Evolutionary conservation across 208 protist species (phyloP), one percentile per base, ranked within the genome.

Genomic region (Leishmania gerbilli): DNA sequence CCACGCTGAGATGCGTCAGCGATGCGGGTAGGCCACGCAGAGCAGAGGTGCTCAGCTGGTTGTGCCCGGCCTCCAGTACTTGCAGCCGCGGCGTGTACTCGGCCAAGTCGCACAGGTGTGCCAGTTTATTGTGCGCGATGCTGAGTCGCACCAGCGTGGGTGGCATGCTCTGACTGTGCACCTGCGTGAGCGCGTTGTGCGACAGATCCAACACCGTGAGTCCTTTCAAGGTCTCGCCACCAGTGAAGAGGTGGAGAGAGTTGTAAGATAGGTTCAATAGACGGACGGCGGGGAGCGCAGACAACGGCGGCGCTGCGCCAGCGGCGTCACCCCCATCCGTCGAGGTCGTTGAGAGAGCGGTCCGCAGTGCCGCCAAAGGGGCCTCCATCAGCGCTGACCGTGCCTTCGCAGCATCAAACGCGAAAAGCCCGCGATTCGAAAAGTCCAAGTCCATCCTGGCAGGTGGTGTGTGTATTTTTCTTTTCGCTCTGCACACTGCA

Each of bases 251-350:
- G 68, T 89, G 91, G 8, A 97, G 88, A 0, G 84, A 81, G 82
- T 97, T 97, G 84, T 91, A 85, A 13, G 93, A 93, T 40, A 97
- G 78, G 83, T 94, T 87, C n/a, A 97, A 80, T 8, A 76, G 71
- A 6, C 78, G 81, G 42, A 95, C 85, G 45, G 84, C 37, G n/a
- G 76, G 77, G 68, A 86, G 64, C n/a, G 69, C 69, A 11, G 81
- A 47, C 19, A 82, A 24, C 49, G 60, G 42, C 55, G 34, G 76
- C 13, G 24, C 24, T 17, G 19, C 45, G 15, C 31, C 42, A 56
- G n/a, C n/a, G 60, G 76, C 2, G 40, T 49, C 45, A 74, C 42
- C 68, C 7, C 40, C 42, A 74, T 55, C 64, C 5, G 27, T 68
- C 49, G 60, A 76, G 49, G 31, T 45, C 69, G 71, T 51, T 65